Percentiles rank a stretch among this genome's conserved stretches.
Evolutionary conservation across 805 yeast species (phyloP).

Genomic region (Lipomyces orientalis): DNA sequence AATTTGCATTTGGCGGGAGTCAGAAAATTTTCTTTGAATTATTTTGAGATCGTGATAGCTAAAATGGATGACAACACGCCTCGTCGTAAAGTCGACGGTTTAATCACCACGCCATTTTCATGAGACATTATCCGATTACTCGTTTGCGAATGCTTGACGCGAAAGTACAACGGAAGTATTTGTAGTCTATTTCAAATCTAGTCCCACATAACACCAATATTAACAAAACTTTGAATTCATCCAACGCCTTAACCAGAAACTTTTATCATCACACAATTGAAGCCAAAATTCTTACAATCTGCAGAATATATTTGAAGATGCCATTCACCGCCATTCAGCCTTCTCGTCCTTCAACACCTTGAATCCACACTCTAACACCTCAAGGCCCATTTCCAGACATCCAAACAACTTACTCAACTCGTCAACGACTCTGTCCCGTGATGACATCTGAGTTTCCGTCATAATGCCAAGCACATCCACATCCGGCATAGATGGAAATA

Average conservation of each 20-base stretch:
- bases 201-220: background rate
- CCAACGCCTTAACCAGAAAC: conserved; percentile 4
- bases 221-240: background rate
- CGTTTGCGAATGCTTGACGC: too few species aligned
- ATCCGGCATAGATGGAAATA: conserved; percentile 31
- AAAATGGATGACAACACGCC: background rate
- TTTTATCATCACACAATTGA: background rate
- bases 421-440: conserved; percentile 23
- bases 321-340: conserved; percentile 11
- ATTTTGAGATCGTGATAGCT: background rate
- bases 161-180: too few species aligned
- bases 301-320: background rate
- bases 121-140: too few species aligned
- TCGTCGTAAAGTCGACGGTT: too few species aligned
- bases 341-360: conserved; percentile 31
- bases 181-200: background rate
- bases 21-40: too few species aligned
- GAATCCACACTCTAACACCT: conserved; percentile 35
- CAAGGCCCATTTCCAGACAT: conserved; percentile 26
- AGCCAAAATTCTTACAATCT: background rate
- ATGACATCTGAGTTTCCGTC: conserved; percentile 18
- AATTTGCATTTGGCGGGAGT: too few species aligned
- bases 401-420: conserved; percentile 28
- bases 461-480: conserved; percentile 23
- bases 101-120: too few species aligned